Conservation (phyloP, 345 rosid genomes). For the Eucalyptus sideroxylon region DNA sequence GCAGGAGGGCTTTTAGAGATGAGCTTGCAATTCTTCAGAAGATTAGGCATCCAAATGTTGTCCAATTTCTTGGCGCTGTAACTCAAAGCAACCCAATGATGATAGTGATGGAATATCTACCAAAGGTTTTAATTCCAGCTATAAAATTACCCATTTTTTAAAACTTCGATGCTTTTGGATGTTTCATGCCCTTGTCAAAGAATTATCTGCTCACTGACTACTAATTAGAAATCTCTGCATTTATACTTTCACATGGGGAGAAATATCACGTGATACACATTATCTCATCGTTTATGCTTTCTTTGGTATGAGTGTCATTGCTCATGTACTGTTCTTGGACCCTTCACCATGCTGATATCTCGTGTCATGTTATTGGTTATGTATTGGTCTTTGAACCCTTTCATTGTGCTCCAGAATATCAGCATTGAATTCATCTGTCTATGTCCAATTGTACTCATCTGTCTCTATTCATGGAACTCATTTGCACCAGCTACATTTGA, state of each 20-base stretch:
- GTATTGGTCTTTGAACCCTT: too few species aligned
- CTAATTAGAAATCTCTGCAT: neutral
- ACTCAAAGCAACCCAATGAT: slow-evolving; percentile 97
- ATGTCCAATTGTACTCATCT: too few species aligned
- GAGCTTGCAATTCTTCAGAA: slow-evolving; percentile 93
- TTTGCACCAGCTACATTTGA: too few species aligned
- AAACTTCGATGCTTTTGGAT: neutral
- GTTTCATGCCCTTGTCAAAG: neutral
- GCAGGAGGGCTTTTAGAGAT: slow-evolving; percentile 74
- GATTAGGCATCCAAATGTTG: slow-evolving; percentile 92
- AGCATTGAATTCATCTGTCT: too few species aligned
- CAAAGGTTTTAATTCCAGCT: slow-evolving; percentile 36
- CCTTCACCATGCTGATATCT: too few species aligned
- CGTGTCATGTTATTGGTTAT: too few species aligned
- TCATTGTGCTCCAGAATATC: too few species aligned
- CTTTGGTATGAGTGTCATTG: too few species aligned
- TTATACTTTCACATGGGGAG: neutral
- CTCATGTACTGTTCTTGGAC: too few species aligned
- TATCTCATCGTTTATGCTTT: too few species aligned
- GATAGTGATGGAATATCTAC: slow-evolving; percentile 91
- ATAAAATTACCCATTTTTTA: neutral
- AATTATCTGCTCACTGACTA: neutral
- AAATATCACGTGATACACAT: neutral
- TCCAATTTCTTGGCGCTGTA: slow-evolving; percentile 96
- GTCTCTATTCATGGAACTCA: too few species aligned